Percentiles rank a stretch among this genome's conserved stretches.
phyloP scores from a whole-genome alignment of 257 asterid species.

The Petrea volubilis region DNA sequence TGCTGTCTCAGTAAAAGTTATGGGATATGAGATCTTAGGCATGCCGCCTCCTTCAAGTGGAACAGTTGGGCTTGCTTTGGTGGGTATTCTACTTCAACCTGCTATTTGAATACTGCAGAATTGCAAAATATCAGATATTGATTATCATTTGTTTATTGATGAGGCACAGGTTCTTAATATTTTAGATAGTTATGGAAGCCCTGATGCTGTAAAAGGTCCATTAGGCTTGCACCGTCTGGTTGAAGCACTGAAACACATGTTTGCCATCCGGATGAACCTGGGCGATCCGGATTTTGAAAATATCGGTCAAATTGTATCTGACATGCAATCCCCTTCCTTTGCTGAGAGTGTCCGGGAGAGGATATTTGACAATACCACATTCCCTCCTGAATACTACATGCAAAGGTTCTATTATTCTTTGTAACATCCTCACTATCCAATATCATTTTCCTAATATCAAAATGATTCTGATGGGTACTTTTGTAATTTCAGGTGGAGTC shows the following conservation, averaged over 20 bases:
- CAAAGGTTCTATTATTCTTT: constrained; percentile 50
- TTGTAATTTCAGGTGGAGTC: constrained; percentile 61
- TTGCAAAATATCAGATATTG: not conserved
- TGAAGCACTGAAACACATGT: constrained; percentile 85
- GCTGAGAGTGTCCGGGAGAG: constrained; percentile 51
- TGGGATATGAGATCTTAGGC: constrained; percentile 82
- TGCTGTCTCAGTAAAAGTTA: constrained; percentile 53
- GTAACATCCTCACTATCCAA: not conserved
- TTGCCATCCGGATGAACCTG: constrained; percentile 72
- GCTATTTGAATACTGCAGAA: not conserved
- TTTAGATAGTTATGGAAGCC: constrained; percentile 49
- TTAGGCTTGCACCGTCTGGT: constrained; percentile 84
- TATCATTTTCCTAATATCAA: not conserved
- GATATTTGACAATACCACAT: constrained; percentile 86
- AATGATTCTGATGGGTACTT: not conserved
- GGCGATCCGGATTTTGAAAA: constrained; percentile 80
- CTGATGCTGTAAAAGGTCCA: constrained; percentile 54
- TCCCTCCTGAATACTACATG: constrained; percentile 84
- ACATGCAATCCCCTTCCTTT: constrained; percentile 79
- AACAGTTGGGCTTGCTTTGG: constrained; percentile 81
- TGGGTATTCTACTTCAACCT: constrained; percentile 24
- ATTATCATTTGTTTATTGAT: not conserved
- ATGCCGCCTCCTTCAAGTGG: constrained; percentile 99
- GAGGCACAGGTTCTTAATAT: constrained; percentile 66
- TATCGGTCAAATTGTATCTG: constrained; percentile 42